Evolutionary conservation across 768 basidiomycete species (phyloP).

Genomic region (Pulveroboletus ravenelii): DNA sequence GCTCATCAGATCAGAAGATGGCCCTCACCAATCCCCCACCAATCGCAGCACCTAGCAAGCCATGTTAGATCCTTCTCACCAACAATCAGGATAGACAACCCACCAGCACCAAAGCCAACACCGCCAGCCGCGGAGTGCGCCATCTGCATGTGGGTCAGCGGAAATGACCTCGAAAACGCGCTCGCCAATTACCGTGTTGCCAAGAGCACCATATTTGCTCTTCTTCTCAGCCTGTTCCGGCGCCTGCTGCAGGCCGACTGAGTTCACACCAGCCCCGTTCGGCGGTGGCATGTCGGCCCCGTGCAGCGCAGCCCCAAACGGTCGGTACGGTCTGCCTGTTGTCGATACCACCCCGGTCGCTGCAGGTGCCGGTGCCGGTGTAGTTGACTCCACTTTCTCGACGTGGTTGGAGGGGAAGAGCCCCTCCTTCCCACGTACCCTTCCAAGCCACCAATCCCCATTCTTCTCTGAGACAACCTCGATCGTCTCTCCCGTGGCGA

Average conservation of each 20-base stretch:
- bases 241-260: slow-evolving; percentile 28
- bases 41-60: slow-evolving; percentile 42
- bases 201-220: slow-evolving; percentile 51
- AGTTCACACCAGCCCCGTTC: slow-evolving; percentile 25
- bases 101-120: slow-evolving; percentile 73
- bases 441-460: slow-evolving; percentile 84
- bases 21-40: slow-evolving; percentile 47
- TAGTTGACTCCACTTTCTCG: slow-evolving; percentile 42
- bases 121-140: slow-evolving; percentile 64
- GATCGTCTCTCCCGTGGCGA: slow-evolving; percentile 70
- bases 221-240: slow-evolving; percentile 43
- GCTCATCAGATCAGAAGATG: slow-evolving; percentile 43
- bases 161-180: slow-evolving; percentile 1
- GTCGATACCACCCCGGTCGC: background rate
- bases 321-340: slow-evolving; percentile 25
- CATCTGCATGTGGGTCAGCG: slow-evolving; percentile 35
- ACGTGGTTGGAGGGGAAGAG: slow-evolving; percentile 78
- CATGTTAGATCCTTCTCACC: background rate
- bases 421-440: slow-evolving; percentile 55
- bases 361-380: background rate
- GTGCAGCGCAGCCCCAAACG: slow-evolving; percentile 37
- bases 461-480: slow-evolving; percentile 79
- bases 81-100: slow-evolving; percentile 15
- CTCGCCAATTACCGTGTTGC: slow-evolving; percentile 46
- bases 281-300: slow-evolving; percentile 32